Conservation (phyloP, 75 land plant genomes). For the Cunninghamia lanceolata region DNA sequence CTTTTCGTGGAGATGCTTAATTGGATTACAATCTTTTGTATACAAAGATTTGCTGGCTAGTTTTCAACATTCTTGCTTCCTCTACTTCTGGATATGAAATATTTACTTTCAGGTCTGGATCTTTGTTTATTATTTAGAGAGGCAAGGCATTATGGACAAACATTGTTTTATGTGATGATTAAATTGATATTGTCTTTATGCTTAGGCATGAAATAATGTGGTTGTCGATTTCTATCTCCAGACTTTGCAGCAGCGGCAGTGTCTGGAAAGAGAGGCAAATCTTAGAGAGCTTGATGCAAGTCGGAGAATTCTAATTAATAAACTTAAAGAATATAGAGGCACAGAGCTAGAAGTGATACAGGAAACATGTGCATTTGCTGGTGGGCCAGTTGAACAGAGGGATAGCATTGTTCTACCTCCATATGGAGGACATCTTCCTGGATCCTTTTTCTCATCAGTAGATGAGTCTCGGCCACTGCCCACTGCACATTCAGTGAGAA, state of each 20-base stretch:
- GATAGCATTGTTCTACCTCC: constrained; percentile 76
- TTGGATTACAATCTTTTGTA: neutral
- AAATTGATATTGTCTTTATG: neutral
- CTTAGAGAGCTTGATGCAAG: constrained; percentile 81
- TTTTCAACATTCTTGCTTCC: neutral
- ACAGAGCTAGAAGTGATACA: constrained; percentile 71
- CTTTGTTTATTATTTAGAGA: neutral
- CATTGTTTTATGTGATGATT: neutral
- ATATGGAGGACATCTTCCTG: constrained; percentile 35
- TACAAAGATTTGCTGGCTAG: neutral
- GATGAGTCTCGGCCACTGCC: neutral
- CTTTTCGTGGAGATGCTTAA: neutral
- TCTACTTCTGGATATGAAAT: neutral
- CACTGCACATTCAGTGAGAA: constrained; percentile 7
- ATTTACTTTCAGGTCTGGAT: neutral
- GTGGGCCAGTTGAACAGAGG: constrained; percentile 61
- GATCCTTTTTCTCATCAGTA: constrained; percentile 5
- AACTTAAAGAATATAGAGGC: constrained; percentile 73
- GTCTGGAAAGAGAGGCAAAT: constrained; percentile 62
- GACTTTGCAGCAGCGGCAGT: constrained; percentile 81
- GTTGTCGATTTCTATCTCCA: constrained; percentile 19
- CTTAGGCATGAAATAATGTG: neutral
- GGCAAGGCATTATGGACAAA: neutral
- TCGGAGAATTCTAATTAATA: constrained; percentile 55
- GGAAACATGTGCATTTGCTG: constrained; percentile 87